Evolutionary conservation across 164 flowering plant genomes (phyloP).

Genomic region (Protea cynaroides): DNA sequence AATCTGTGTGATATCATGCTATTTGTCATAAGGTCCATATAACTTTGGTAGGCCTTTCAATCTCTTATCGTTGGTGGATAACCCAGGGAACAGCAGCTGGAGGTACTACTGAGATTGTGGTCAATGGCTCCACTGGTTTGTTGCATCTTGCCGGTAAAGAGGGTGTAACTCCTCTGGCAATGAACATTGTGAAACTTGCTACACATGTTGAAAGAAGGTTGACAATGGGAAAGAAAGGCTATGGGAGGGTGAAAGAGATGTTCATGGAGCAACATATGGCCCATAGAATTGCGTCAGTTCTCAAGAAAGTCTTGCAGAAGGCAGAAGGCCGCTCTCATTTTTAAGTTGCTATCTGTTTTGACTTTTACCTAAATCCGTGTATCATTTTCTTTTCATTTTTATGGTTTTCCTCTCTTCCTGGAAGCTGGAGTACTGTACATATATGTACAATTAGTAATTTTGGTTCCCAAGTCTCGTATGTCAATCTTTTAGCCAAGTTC

Average conservation of each 20-base stretch:
- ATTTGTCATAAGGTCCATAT: not conserved
- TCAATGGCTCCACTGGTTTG: conserved; percentile 77
- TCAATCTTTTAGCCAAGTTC: too few relatives aligned
- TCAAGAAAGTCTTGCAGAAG: conserved; percentile 59
- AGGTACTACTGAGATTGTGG: conserved; percentile 91
- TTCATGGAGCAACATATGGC: conserved; percentile 88
- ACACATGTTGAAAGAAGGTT: conserved; percentile 68
- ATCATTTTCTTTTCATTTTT: too few relatives aligned
- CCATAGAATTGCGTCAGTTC: conserved; percentile 67
- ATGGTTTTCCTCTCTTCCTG: too few relatives aligned
- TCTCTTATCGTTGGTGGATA: not conserved
- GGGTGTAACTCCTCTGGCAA: conserved; percentile 75
- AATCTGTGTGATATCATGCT: not conserved
- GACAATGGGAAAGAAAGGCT: conserved; percentile 80
- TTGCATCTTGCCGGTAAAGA: conserved; percentile 88
- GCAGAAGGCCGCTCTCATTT: conserved; percentile 17
- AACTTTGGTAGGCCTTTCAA: not conserved
- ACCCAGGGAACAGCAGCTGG: conserved; percentile 95
- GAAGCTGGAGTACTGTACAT: too few relatives aligned
- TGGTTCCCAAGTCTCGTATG: too few relatives aligned
- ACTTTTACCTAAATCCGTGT: too few relatives aligned
- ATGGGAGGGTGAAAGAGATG: conserved; percentile 71
- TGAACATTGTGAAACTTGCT: conserved; percentile 75
- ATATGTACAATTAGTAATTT: too few relatives aligned
- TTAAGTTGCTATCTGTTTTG: not conserved